These are phyloP conservation scores for Xylariaceae sp. DNA, from an alignment of 2,329 filamentous ascomycete genomes.

Conservation along the genomic window DNA sequence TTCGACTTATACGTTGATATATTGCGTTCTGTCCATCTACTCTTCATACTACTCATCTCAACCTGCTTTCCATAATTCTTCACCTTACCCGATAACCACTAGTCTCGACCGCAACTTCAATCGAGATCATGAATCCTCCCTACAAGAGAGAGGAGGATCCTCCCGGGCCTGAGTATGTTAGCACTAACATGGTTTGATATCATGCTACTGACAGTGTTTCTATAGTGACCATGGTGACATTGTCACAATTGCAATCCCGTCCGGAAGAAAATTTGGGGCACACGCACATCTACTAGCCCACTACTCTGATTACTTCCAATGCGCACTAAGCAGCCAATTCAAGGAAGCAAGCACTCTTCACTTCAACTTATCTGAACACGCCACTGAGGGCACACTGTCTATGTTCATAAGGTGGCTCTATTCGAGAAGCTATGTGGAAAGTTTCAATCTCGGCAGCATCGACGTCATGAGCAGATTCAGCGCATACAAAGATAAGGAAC, in stretches of 20 bases:
- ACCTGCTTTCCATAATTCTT: not conserved
- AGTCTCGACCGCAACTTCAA: not conserved
- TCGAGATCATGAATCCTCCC: not conserved
- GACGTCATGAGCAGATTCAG: not conserved
- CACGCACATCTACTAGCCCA: constrained; percentile 7
- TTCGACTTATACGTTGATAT: no score
- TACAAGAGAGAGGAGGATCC: not conserved
- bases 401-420: constrained; percentile 12
- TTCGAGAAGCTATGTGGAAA: not conserved
- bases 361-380: not conserved
- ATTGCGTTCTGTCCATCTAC: no score
- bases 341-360: not conserved
- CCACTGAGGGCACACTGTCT: not conserved
- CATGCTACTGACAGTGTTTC: not conserved
- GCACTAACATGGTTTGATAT: not conserved
- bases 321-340: not conserved
- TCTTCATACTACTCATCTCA: no score
- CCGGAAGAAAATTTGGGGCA: not conserved
- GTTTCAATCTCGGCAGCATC: not conserved
- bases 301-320: constrained; percentile 12
- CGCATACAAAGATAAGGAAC: not conserved
- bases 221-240: not conserved
- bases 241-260: not conserved
- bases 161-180: not conserved
- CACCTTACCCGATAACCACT: not conserved